A percentile compares a stretch with the other conserved stretches of the same genome.
phyloP scores from a whole-genome alignment of 345 rosid species.

The Psidium guajava region DNA sequence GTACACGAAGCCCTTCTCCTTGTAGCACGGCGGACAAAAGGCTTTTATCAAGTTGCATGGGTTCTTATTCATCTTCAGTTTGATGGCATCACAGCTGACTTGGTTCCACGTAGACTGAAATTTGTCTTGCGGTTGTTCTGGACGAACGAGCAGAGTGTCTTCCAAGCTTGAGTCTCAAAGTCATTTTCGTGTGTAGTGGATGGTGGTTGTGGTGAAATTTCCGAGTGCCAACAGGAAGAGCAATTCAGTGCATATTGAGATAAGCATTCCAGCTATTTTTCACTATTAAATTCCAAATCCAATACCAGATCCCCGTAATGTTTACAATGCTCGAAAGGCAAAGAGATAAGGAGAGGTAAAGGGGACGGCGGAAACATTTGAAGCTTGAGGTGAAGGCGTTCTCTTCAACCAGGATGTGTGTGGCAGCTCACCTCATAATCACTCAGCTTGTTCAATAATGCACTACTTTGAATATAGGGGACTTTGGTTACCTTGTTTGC shows the following conservation, averaged over 20 bases:
- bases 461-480: not conserved
- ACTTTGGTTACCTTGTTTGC: not conserved
- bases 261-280: not conserved
- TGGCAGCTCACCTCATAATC: not conserved
- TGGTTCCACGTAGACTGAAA: not conserved
- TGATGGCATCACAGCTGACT: not conserved
- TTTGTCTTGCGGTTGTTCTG: not conserved
- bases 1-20: conserved; percentile 46
- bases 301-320: not conserved
- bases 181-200: not conserved
- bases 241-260: not conserved
- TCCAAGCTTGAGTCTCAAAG: not conserved
- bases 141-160: not conserved
- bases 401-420: not conserved
- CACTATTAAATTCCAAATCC: not conserved
- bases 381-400: not conserved
- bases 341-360: not conserved
- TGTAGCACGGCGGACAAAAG: conserved; percentile 9
- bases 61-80: not conserved
- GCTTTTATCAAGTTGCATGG: not conserved
- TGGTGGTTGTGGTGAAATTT: not conserved
- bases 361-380: not conserved
- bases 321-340: not conserved
- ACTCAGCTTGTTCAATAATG: not conserved
- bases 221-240: not conserved